phyloP scores from a whole-genome alignment of 768 basidiomycete genomes.

The Tephrocybe sp. region DNA sequence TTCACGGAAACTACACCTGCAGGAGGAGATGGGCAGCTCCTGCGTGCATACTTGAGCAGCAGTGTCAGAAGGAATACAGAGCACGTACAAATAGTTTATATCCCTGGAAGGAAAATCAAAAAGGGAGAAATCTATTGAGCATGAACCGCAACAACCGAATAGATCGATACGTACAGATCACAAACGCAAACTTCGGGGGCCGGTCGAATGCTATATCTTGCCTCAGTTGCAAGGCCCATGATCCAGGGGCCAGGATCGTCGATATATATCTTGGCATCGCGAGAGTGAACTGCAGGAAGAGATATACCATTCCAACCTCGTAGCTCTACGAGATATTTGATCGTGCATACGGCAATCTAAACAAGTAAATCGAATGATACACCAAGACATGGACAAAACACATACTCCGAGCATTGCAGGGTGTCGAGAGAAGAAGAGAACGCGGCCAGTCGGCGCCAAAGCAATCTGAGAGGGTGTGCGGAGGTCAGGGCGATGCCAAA shows the following conservation, averaged over 20 bases:
- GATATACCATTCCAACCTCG: conserved; percentile 92
- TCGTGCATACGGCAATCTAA: conserved; percentile 83
- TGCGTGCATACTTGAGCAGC: conserved; percentile 23
- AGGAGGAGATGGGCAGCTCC: conserved; percentile 79
- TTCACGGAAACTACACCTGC: conserved; percentile 70
- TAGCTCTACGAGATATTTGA: conserved; percentile 89
- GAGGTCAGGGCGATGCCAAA: conserved; percentile 46
- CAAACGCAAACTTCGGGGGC: conserved; percentile 83
- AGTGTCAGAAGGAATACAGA: conserved; percentile 7
- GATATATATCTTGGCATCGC: conserved; percentile 90
- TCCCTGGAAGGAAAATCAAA: conserved; percentile 44
- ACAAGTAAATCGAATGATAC: conserved; percentile 7
- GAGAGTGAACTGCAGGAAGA: conserved; percentile 76
- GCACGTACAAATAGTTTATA: conserved; percentile 71
- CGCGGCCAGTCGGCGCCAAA: conserved; percentile 79
- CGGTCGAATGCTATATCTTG: conserved; percentile 72
- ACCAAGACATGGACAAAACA: neutral
- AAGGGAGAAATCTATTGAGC: no score
- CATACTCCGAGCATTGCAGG: conserved; percentile 85
- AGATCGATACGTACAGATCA: conserved; percentile 61
- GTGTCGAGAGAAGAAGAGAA: conserved; percentile 86
- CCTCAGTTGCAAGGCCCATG: conserved; percentile 84
- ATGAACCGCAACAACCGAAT: neutral
- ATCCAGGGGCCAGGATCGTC: conserved; percentile 98
- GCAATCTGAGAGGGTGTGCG: conserved; percentile 70